Percentiles rank a stretch among this genome's conserved stretches.
Evolutionary conservation across 2,329 filamentous ascomycete genomes (phyloP).

Genomic region (Neopestalotiopsis rosae): DNA sequence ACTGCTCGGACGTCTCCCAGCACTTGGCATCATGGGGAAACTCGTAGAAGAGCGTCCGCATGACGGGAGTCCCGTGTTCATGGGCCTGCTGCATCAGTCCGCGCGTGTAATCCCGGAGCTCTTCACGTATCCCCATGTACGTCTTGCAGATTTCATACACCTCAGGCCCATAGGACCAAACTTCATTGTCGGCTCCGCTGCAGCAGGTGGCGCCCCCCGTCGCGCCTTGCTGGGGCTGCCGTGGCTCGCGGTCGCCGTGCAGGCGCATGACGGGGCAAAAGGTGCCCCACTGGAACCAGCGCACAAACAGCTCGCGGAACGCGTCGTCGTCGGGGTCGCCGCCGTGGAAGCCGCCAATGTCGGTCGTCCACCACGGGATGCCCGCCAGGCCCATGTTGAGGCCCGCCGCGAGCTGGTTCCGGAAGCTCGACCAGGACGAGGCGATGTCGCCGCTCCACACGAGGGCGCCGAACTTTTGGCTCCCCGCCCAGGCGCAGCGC

Average conservation of each 20-base stretch:
- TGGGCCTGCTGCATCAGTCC: slow-evolving; percentile 65
- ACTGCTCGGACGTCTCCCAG: slow-evolving; percentile 66
- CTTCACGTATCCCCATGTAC: slow-evolving; percentile 64
- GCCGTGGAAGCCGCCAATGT: slow-evolving; percentile 74
- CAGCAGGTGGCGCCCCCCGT: slow-evolving; percentile 46
- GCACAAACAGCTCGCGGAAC: slow-evolving; percentile 67
- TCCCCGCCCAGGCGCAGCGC: slow-evolving; percentile 56
- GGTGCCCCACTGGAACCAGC: slow-evolving; percentile 74
- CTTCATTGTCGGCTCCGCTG: slow-evolving; percentile 64
- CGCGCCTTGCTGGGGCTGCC: slow-evolving; percentile 39
- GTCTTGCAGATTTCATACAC: slow-evolving; percentile 65
- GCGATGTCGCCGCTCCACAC: slow-evolving; percentile 74
- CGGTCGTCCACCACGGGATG: slow-evolving; percentile 73
- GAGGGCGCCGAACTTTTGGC: slow-evolving; percentile 67
- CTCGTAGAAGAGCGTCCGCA: slow-evolving; percentile 67
- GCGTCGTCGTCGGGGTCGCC: slow-evolving; percentile 59
- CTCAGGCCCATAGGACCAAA: slow-evolving; percentile 69
- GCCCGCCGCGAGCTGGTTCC: slow-evolving; percentile 66
- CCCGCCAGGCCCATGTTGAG: slow-evolving; percentile 70
- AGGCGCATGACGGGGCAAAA: slow-evolving; percentile 72
- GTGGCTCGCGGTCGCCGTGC: slow-evolving; percentile 69
- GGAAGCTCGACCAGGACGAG: slow-evolving; percentile 64
- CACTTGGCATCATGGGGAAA: slow-evolving; percentile 59
- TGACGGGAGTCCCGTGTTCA: slow-evolving; percentile 63
- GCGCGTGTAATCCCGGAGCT: slow-evolving; percentile 62